Evolutionary conservation across 2,329 filamentous ascomycete genomes (phyloP).

Genomic region (Microcyclospora pomicola): DNA sequence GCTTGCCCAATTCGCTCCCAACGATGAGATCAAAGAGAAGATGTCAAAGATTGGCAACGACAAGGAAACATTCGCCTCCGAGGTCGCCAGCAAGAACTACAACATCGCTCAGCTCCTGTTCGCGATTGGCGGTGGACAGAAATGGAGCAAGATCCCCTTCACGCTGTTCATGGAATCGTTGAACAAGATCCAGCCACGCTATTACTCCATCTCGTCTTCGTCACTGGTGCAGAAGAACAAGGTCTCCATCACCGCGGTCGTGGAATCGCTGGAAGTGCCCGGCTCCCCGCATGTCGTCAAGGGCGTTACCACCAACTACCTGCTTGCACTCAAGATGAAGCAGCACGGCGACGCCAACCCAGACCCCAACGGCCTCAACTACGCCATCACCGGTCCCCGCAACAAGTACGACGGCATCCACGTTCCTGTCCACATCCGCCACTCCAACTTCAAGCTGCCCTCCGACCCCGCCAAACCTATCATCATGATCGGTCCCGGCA

Average conservation of each 20-base stretch:
- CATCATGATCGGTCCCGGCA: slow-evolving; percentile 55
- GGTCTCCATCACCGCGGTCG: slow-evolving; percentile 88
- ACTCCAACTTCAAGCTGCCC: slow-evolving; percentile 98
- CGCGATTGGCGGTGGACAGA: slow-evolving; percentile 54
- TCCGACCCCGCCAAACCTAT: slow-evolving; percentile 88
- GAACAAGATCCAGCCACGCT: slow-evolving; percentile 89
- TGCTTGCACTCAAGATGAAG: slow-evolving; percentile 89
- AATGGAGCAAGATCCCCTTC: slow-evolving; percentile 79
- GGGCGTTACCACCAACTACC: slow-evolving; percentile 93
- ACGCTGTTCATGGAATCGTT: slow-evolving; percentile 88
- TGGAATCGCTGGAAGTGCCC: slow-evolving; percentile 68
- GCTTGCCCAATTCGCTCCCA: slow-evolving; percentile 77
- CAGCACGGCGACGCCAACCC: slow-evolving; percentile 78
- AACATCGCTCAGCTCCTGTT: slow-evolving; percentile 82
- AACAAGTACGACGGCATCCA: slow-evolving; percentile 97
- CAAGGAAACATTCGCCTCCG: slow-evolving; percentile 88
- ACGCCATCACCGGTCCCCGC: slow-evolving; percentile 74
- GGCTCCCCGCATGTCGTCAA: slow-evolving; percentile 69
- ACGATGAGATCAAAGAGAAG: slow-evolving; percentile 70
- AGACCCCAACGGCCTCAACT: slow-evolving; percentile 70
- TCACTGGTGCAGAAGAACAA: slow-evolving; percentile 87
- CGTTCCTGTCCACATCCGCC: slow-evolving; percentile 86
- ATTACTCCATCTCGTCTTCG: slow-evolving; percentile 98
- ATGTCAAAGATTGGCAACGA: slow-evolving; percentile 80
- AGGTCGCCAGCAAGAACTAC: slow-evolving; percentile 66